Evolutionary conservation across 345 rosid species (phyloP).

Genomic region (Aquilaria yunnanensis): DNA sequence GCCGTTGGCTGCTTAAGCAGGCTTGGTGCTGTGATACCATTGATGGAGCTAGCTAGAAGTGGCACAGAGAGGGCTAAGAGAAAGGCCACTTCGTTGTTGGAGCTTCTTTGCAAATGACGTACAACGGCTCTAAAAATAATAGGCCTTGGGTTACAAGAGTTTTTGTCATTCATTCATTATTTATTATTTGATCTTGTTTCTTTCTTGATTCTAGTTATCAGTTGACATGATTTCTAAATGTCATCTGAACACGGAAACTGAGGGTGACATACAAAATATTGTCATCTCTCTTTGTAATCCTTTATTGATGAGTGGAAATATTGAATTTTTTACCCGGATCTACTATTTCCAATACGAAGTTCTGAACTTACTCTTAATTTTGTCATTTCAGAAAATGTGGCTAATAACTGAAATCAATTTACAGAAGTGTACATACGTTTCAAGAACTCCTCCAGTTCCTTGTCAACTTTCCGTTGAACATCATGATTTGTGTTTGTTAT

Average conservation of each 20-base stretch:
- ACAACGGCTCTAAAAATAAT: conserved; percentile 17
- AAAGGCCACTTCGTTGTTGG: conserved; percentile 74
- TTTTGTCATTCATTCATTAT: too few species aligned
- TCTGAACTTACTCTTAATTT: too few species aligned
- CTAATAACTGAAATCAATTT: too few species aligned
- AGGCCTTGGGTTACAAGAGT: too few species aligned
- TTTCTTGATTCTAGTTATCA: conserved; percentile 17
- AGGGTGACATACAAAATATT: conserved; percentile 30
- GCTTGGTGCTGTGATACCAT: conserved; percentile 78
- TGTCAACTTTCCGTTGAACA: too few species aligned
- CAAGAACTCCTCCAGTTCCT: too few species aligned
- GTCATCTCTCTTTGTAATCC: conserved; percentile 24
- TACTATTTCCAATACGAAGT: too few species aligned
- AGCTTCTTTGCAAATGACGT: conserved; percentile 44
- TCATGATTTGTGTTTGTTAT: too few species aligned
- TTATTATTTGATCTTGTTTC: neutral
- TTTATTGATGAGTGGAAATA: too few species aligned
- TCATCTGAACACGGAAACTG: conserved; percentile 11
- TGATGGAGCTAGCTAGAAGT: conserved; percentile 65
- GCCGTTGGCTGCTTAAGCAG: conserved; percentile 54
- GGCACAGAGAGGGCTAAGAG: conserved; percentile 94
- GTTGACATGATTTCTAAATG: conserved; percentile 21
- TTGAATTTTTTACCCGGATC: too few species aligned
- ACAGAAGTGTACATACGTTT: too few species aligned
- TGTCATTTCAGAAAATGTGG: too few species aligned